Evolutionary conservation across 2,329 filamentous ascomycete species (phyloP), one percentile per base, ranked within the genome.

Genomic region (Penicillium sp.): DNA sequence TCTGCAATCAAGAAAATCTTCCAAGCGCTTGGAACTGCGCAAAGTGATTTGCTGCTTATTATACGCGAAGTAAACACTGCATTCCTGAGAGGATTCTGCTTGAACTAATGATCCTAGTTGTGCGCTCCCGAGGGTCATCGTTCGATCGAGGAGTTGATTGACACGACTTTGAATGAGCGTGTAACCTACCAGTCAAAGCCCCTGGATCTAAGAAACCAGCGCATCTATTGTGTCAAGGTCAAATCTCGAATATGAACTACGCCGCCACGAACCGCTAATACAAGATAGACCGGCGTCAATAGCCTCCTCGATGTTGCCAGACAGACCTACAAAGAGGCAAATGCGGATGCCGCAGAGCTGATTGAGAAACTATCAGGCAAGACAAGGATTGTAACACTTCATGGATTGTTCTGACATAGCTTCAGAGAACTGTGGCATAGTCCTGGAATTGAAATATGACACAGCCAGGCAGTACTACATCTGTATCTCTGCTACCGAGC

Each of bases 251-350:
- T 27, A 26, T 8, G 23, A 19, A 8, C 34, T 26, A 10, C 3
- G 4, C 32, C 3, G 4, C 32, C 45, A 23, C 5, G 8, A 62
- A 68, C 30, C 71, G 58, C 41, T 57, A 34, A 61, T 61, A 43
- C 11, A 35, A 34, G 4, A 7, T 61, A 90, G 82, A 85, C 90
- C 42, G 90, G 90, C 0, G 85, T 94, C 39, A 91, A 90, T 63
- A 90, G 90, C 2, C 82, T 97, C 53, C 82, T 97, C 4, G 93
- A 97, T 72, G 89, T 97, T 35, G 90, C 91, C 32, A 84, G 92
- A 5, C 88, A 91, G 65, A 91, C 90, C 0, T 97, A 94, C 74
- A 95, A 94, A 64, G 93, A 97, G 69, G 85, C 88, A 1, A 94
- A 87, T 5, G 83, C 88, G 45, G 90, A 96, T 70, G 84, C 90